These are phyloP conservation scores for Panicum hallii DNA, from an alignment of 202 grass and related monocot species.

Conservation along the genomic window DNA sequence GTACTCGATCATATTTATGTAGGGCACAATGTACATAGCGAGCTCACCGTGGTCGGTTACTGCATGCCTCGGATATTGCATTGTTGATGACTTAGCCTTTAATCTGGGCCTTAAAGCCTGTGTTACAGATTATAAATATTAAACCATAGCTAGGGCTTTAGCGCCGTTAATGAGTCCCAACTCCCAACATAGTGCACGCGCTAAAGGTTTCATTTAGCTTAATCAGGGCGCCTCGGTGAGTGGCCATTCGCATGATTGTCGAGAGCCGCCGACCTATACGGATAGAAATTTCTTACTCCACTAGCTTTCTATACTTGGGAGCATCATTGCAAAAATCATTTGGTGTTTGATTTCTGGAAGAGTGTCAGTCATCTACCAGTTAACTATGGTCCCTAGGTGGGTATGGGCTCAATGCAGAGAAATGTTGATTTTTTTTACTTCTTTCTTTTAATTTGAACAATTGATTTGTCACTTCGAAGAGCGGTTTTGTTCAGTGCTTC, in stretches of 20 bases:
- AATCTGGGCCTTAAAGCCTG: slow-evolving; percentile 48
- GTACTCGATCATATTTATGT: slow-evolving; percentile 31
- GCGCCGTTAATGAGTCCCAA: slow-evolving; percentile 29
- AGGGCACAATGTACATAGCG: not conserved
- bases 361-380: not conserved
- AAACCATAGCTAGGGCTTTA: slow-evolving; percentile 53
- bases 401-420: slow-evolving; percentile 10
- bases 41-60: slow-evolving; percentile 51
- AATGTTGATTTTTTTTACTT: not conserved
- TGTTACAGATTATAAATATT: slow-evolving; percentile 18
- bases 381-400: slow-evolving; percentile 14
- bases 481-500: not conserved
- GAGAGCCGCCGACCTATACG: slow-evolving; percentile 51
- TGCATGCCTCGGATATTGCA: slow-evolving; percentile 2
- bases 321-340: slow-evolving; percentile 46
- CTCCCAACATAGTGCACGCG: slow-evolving; percentile 27
- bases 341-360: not conserved
- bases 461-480: not conserved
- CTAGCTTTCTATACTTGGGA: slow-evolving; percentile 47
- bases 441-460: not conserved
- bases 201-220: slow-evolving; percentile 37
- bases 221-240: slow-evolving; percentile 5
- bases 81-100: no score
- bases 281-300: slow-evolving; percentile 38
- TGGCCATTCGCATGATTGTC: slow-evolving; percentile 48